Conservation (phyloP, 768 basidiomycete genomes). For the Thelephora aurantiotincta region DNA sequence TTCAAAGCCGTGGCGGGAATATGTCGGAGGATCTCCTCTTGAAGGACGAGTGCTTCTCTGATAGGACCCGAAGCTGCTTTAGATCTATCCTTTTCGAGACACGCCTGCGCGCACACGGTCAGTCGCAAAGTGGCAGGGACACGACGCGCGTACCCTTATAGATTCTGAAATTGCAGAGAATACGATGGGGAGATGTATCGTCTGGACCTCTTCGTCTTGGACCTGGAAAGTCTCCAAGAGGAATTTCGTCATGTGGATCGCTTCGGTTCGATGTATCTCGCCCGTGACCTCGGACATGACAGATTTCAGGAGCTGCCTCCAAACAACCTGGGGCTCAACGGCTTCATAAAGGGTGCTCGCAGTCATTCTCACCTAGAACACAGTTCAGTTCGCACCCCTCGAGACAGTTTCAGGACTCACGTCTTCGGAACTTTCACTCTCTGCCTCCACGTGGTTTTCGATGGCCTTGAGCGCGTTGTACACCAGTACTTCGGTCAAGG, state of each 20-base stretch:
- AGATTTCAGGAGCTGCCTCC: constrained; percentile 57
- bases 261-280: constrained; percentile 35
- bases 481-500: constrained; percentile 63
- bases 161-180: constrained; percentile 56
- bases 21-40: constrained; percentile 10
- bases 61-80: constrained; percentile 1
- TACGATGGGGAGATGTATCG: constrained; percentile 67
- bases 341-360: constrained; percentile 84
- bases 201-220: constrained; percentile 81
- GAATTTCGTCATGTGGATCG: constrained; percentile 55
- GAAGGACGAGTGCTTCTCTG: constrained; percentile 7
- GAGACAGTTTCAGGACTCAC: constrained; percentile 22
- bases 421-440: constrained; percentile 44
- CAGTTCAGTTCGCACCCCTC: neutral
- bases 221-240: constrained; percentile 56
- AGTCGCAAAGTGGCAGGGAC: neutral
- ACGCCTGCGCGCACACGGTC: constrained; percentile 1
- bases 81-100: neutral
- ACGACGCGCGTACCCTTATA: constrained; percentile 33
- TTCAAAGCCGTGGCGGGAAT: constrained; percentile 9
- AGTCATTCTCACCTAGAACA: constrained; percentile 53
- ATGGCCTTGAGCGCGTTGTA: constrained; percentile 72
- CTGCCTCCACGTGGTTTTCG: constrained; percentile 35
- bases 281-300: constrained; percentile 42
- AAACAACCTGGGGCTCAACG: constrained; percentile 79